Evolutionary conservation across 2,329 filamentous ascomycete genomes (phyloP), one percentile per base, ranked within the genome.

Genomic region (Trichoderma sp.): DNA sequence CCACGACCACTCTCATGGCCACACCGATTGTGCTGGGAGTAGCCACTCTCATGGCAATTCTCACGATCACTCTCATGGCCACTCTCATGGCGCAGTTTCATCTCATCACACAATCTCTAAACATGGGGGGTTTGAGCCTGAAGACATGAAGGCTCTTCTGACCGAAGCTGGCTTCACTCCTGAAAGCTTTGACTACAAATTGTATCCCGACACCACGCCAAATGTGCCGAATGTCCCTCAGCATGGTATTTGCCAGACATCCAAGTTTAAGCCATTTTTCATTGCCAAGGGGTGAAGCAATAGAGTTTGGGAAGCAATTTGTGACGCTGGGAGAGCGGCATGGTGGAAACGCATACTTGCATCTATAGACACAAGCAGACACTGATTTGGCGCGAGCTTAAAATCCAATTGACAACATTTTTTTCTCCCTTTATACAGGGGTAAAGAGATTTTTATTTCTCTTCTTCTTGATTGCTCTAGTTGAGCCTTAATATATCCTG

Each of bases 121-220:
- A 6, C 68, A 72, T 18, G 24, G 59, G 4, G 59, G 68, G n/a
- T 72, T 63, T 27, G 68, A 38, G n/a, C 33, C n/a, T 12, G 59
- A 72, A 63, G 68, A 72, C 6, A 71, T 72, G 18, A 63, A 63
- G 38, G n/a, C n/a, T 7, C 68, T 72, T 14, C 3, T 72, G 27
- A 24, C 29, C 12, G 24, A 72, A 53, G 68, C 59, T 27, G 68
- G 68, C 5, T 72, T 72, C 21, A n/a, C 16, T n/a, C 27, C 68
- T 18, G 56, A 27, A 8, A 72, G 68, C 35, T 63, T 72, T 18
- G 68, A 53, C 68, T 63, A 72, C 59, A 41, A 64, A 24, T 21
- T 63, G 7, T 72, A 72, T 14, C 59, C 56, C 14, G 35, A 71
- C 6, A 71, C 24, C 3, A 31, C 24, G 12, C 53, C 53, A 4